A percentile compares a stretch with the other conserved stretches of the same genome.
Conservation (phyloP, 768 basidiomycete species). For the Leccinum pellstonianum region DNA sequence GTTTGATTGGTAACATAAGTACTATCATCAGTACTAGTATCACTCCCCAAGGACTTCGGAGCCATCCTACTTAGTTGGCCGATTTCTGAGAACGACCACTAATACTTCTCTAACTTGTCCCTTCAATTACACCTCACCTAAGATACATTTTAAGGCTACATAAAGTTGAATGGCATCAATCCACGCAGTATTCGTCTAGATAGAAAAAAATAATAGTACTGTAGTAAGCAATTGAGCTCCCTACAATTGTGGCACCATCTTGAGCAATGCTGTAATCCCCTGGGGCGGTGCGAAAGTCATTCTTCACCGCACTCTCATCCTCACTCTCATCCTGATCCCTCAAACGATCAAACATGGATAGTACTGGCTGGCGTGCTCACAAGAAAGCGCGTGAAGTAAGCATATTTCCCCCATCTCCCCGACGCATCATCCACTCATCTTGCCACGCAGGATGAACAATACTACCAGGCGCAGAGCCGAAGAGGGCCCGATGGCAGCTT, state of each 20-base stretch:
- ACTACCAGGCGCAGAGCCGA: constrained; percentile 28
- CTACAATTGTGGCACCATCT: neutral
- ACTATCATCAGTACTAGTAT: no score
- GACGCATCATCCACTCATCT: constrained; percentile 7
- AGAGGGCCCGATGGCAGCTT: constrained; percentile 51
- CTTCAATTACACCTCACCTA: no score
- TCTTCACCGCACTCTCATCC: neutral
- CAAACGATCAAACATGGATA: constrained; percentile 53
- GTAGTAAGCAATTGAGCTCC: no score
- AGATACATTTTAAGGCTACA: no score
- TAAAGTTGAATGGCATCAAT: no score
- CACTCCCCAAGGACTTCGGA: no score
- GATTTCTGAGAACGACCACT: no score
- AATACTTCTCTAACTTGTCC: no score
- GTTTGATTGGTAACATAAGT: neutral
- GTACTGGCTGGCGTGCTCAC: constrained; percentile 72
- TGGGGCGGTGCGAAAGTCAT: neutral
- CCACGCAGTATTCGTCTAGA: no score
- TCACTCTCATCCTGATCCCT: neutral
- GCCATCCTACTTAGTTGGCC: no score
- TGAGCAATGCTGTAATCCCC: neutral
- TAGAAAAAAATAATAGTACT: no score
- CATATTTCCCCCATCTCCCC: neutral
- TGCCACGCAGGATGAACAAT: constrained; percentile 32
- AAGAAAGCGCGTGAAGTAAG: constrained; percentile 58